Percentiles rank a stretch among this genome's conserved stretches.
These are phyloP conservation scores for Parastagonospora avenae DNA, from an alignment of 2,329 filamentous ascomycete genomes.

Conservation along the genomic window DNA sequence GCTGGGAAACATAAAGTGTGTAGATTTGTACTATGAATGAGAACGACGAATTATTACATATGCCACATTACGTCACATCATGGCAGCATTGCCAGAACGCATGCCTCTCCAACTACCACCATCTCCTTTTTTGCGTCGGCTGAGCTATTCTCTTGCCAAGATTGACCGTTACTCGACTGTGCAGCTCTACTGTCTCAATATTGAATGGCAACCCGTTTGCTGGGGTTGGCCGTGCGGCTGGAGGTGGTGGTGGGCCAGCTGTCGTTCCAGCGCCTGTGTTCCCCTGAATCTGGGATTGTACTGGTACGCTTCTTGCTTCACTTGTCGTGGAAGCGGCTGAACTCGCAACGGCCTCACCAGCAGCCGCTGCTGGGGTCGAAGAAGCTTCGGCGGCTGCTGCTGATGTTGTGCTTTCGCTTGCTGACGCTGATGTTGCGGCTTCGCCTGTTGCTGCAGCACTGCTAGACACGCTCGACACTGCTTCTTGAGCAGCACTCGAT, in stretches of 20 bases:
- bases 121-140: constrained; percentile 22
- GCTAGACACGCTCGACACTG: no score
- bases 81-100: neutral
- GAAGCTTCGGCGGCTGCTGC: neutral
- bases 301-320: constrained; percentile 8
- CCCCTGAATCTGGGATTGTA: constrained; percentile 32
- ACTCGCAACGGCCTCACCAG: constrained; percentile 12
- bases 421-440: constrained; percentile 21
- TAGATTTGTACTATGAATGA: neutral
- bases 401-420: constrained; percentile 15
- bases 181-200: constrained; percentile 39
- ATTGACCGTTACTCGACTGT: constrained; percentile 43
- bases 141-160: constrained; percentile 31
- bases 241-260: constrained; percentile 12
- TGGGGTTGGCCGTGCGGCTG: constrained; percentile 10
- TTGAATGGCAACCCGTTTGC: constrained; percentile 38
- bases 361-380: constrained; percentile 5
- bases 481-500: neutral
- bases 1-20: no score
- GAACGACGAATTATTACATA: neutral
- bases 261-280: neutral
- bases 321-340: constrained; percentile 1
- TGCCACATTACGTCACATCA: neutral
- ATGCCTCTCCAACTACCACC: constrained; percentile 10
- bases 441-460: constrained; percentile 23